A percentile compares a stretch with the other conserved stretches of the same genome.
Evolutionary conservation across 306 rosid species (phyloP).

Genomic region (Adenanthera pavonina): DNA sequence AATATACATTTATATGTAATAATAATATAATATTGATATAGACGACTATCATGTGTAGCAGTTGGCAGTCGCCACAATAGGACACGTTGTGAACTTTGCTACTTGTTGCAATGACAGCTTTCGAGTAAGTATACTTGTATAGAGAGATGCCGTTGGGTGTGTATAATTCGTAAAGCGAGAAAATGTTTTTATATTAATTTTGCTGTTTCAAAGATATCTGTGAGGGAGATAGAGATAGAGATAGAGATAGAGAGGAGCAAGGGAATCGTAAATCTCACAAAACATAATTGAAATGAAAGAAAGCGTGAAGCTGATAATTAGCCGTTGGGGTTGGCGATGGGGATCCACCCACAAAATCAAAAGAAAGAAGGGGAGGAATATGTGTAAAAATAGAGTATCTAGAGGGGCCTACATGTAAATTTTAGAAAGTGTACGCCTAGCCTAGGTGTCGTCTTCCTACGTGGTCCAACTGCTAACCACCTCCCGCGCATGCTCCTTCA

Average conservation of each 20-base stretch:
- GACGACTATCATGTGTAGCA: too few species aligned
- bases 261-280: conserved; percentile 8
- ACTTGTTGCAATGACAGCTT: neutral
- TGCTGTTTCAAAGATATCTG: too few species aligned
- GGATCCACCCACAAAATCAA: neutral
- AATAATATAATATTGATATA: too few species aligned
- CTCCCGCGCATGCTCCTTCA: conserved; percentile 5
- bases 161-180: too few species aligned
- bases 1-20: too few species aligned
- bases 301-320: neutral
- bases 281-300: neutral
- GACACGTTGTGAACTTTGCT: neutral
- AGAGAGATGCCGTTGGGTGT: neutral
- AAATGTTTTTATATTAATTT: too few species aligned
- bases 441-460: neutral
- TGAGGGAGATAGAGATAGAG: too few species aligned
- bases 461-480: neutral
- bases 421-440: neutral
- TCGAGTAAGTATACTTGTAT: neutral
- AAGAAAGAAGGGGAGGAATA: neutral
- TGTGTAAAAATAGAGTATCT: neutral
- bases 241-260: too few species aligned
- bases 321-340: conserved; percentile 51
- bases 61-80: neutral
- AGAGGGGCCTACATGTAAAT: neutral